Percentiles rank a stretch among this genome's conserved stretches.
Evolutionary conservation across 2,329 filamentous ascomycete species (phyloP).

Genomic region (Penicillium sp.): DNA sequence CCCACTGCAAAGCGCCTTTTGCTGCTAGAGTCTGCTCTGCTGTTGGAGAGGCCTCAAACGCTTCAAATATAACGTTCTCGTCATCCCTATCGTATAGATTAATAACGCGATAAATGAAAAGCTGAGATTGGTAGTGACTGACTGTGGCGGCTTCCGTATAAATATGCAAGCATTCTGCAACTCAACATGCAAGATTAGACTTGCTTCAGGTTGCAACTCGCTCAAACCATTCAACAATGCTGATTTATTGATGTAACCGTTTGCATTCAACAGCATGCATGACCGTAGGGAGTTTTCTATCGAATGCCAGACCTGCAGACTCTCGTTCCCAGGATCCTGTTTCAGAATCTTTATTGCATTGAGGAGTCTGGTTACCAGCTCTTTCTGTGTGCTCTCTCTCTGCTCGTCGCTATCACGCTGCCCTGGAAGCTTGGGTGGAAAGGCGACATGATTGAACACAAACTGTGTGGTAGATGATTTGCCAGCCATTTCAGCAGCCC

Average conservation of each 20-base stretch:
- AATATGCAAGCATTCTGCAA: slow-evolving; percentile 50
- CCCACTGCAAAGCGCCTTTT: slow-evolving; percentile 52
- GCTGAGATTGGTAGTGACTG: not conserved
- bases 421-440: too few relatives aligned
- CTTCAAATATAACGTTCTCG: slow-evolving; percentile 50
- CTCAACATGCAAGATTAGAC: slow-evolving; percentile 42
- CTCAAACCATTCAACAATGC: slow-evolving; percentile 15
- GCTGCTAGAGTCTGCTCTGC: slow-evolving; percentile 52
- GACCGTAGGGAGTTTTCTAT: slow-evolving; percentile 10
- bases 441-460: too few relatives aligned
- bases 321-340: not conserved
- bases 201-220: slow-evolving; percentile 22
- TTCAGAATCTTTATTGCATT: not conserved
- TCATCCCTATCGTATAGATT: not conserved
- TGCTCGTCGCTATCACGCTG: too few relatives aligned
- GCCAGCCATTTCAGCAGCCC: too few relatives aligned
- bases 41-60: slow-evolving; percentile 56
- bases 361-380: not conserved
- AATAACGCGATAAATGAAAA: not conserved
- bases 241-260: slow-evolving; percentile 16
- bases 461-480: too few relatives aligned
- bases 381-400: not conserved
- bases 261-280: slow-evolving; percentile 16
- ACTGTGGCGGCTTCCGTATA: slow-evolving; percentile 20
- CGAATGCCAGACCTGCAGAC: not conserved